Base-by-base conservation (phyloP, 805 yeast genomes). In the Isabelozyma pseudorhagii region DNA sequence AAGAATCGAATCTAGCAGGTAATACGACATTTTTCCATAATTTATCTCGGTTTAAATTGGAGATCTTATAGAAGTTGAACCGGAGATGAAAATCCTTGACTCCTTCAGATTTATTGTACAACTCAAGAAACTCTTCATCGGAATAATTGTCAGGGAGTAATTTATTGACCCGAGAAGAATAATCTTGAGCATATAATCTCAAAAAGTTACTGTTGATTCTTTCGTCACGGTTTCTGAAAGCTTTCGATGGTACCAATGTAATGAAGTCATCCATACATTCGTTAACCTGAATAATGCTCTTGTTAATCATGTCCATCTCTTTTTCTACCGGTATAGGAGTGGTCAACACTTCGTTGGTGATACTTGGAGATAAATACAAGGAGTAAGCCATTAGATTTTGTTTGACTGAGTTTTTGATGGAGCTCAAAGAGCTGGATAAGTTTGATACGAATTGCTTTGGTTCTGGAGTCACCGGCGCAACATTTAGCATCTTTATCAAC, bases 11-110 rank as follows among this genome's bases (percentile, higher is more conserved):
- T 42, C 85, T 66, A 21, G 86, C 84, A 4, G 78, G 75, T 31
- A 83, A 59, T 5, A 82, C 70, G 13, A 82, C 83, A 46, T 69
- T 72, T 38, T 71, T 68, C 84, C 84, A 81, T 43, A 82, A 61
- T 57, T 79, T 76, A 42, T 80, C 81, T 47, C 81, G 66, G 3
- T 81, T 71, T 14, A 71, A 49, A 8, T 69, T 59, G 1, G 79
- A 78, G 18, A 80, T 55, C 44, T 67, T 71, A 43, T 56, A 56
- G 13, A 66, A 48, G 48, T 68, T 59, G 47, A 63, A 50, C 27
- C 50, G 45, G 27, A 52, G 41, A 63, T 61, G 67, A 58, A 72
- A 71, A 34, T 65, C 62, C 18, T 53, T 53, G 50, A 61, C 55
- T n/a, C 45, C 53, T 10, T 58, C 60, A 18, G 46, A 51, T 7